A percentile compares a stretch with the other conserved stretches of the same genome.
Evolutionary conservation across 2,329 filamentous ascomycete genomes (phyloP).

Genomic region (Gaeumannomyces tritici): DNA sequence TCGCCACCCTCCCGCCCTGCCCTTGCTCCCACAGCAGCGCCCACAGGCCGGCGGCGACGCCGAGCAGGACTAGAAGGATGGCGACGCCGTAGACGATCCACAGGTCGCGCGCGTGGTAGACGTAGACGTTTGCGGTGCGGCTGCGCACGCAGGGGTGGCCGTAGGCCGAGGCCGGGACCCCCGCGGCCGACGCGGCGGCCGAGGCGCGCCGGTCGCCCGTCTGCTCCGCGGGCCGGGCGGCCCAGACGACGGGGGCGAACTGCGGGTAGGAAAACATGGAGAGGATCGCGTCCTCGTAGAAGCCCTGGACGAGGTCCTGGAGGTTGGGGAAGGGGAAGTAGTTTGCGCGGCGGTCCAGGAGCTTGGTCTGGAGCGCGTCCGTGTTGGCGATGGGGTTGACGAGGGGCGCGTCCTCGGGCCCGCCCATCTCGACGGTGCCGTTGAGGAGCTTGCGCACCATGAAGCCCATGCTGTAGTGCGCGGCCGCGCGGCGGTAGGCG

Average conservation of each 20-base stretch:
- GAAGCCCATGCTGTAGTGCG: constrained; percentile 24
- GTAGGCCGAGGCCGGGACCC: constrained; percentile 5
- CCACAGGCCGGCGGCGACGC: constrained; percentile 21
- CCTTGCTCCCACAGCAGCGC: constrained; percentile 23
- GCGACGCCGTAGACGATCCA: constrained; percentile 20
- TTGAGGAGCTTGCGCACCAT: constrained; percentile 22
- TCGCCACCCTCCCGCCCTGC: constrained; percentile 22
- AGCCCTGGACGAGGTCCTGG: constrained; percentile 14
- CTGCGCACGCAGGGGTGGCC: constrained; percentile 21
- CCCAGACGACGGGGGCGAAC: constrained; percentile 24
- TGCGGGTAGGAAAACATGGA: constrained; percentile 25
- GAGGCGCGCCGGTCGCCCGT: constrained; percentile 13
- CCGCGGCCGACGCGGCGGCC: constrained; percentile 6
- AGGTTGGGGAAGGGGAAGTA: constrained; percentile 21
- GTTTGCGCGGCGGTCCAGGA: constrained; percentile 24
- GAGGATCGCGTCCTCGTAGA: constrained; percentile 27
- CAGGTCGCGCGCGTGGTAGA: constrained; percentile 21
- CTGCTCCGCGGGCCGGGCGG: constrained; percentile 15
- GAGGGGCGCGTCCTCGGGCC: constrained; percentile 9
- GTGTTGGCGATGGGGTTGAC: constrained; percentile 18
- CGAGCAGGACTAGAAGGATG: constrained; percentile 12
- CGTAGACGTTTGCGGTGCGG: constrained; percentile 22
- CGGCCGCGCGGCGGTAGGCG: constrained; percentile 20
- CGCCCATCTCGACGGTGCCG: constrained; percentile 18
- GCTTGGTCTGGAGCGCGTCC: constrained; percentile 29